Percentiles rank a stretch among this genome's conserved stretches.
Conservation (phyloP, 2,329 filamentous ascomycete species). For the Dothidotthia symphoricarpi region DNA sequence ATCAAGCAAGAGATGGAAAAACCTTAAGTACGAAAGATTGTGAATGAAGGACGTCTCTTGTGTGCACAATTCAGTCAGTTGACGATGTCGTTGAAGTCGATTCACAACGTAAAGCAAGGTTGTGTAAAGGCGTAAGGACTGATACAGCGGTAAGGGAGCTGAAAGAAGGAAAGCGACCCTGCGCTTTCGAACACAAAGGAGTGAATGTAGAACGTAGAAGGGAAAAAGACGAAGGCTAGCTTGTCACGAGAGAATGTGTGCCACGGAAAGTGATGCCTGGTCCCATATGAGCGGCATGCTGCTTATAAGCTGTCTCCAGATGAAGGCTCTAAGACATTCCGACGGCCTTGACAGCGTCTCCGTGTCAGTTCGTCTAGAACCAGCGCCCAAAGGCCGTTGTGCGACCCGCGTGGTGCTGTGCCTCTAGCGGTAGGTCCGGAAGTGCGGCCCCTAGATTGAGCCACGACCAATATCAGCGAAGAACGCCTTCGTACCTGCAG, state of each 20-base stretch:
- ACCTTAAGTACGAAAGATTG: constrained; percentile 9
- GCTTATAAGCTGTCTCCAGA: constrained; percentile 20
- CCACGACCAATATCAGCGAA: too few species aligned
- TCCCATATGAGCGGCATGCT: constrained; percentile 16
- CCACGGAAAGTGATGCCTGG: constrained; percentile 25
- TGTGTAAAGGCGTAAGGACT: constrained; percentile 5
- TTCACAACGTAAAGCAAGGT: neutral
- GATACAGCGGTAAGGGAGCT: constrained; percentile 18
- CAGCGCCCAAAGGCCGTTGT: constrained; percentile 24
- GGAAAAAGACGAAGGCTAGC: constrained; percentile 34
- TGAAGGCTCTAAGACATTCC: constrained; percentile 7
- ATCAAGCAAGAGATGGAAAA: constrained; percentile 10
- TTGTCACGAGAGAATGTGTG: constrained; percentile 29
- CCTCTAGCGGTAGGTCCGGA: too few species aligned
- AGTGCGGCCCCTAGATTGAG: too few species aligned
- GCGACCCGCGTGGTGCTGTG: constrained; percentile 15
- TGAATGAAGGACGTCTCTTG: too few species aligned
- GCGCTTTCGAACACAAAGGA: constrained; percentile 30
- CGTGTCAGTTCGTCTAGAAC: constrained; percentile 17
- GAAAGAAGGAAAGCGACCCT: constrained; percentile 32
- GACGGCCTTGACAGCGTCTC: constrained; percentile 15
- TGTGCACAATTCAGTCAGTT: constrained; percentile 9
- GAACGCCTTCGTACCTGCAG: too few species aligned
- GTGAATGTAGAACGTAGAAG: constrained; percentile 27
- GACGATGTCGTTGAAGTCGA: constrained; percentile 13